Evolutionary conservation across 2,329 filamentous ascomycete genomes (phyloP).

Genomic region (Paraconiothyrium brasiliense): DNA sequence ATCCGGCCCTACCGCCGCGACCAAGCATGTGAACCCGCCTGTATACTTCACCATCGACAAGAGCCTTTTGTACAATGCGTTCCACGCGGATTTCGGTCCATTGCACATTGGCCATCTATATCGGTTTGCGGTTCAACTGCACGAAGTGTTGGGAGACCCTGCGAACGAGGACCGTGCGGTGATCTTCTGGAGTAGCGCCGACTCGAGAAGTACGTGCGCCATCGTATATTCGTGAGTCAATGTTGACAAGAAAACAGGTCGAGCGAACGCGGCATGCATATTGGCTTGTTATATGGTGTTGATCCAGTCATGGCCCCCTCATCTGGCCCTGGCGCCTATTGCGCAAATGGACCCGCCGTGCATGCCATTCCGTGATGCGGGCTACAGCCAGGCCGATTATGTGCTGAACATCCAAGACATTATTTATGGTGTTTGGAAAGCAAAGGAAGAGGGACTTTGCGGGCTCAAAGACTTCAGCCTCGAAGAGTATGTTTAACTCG

Average conservation of each 20-base stretch:
- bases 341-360: slow-evolving; percentile 95
- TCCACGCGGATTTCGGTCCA: slow-evolving; percentile 97
- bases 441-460: slow-evolving; percentile 93
- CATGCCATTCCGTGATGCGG: slow-evolving; percentile 98
- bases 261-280: slow-evolving; percentile 92
- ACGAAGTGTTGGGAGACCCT: slow-evolving; percentile 91
- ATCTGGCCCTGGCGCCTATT: slow-evolving; percentile 93
- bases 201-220: slow-evolving; percentile 79
- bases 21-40: slow-evolving; percentile 69
- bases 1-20: slow-evolving; percentile 63
- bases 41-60: slow-evolving; percentile 98
- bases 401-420: slow-evolving; percentile 95
- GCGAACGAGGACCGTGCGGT: slow-evolving; percentile 90
- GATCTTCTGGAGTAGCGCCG: slow-evolving; percentile 94
- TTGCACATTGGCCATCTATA: slow-evolving; percentile 97
- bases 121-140: slow-evolving; percentile 93
- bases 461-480: slow-evolving; percentile 93
- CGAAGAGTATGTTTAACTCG: slow-evolving; percentile 71
- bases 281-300: slow-evolving; percentile 98
- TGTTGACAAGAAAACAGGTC: slow-evolving; percentile 62
- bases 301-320: slow-evolving; percentile 96
- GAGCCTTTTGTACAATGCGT: slow-evolving; percentile 93
- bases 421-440: slow-evolving; percentile 98
- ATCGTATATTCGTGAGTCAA: neutral
- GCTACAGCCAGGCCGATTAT: slow-evolving; percentile 98